These are phyloP conservation scores for Tetrapisispora phaffii DNA, from an alignment of 805 yeast species.

Conservation along the genomic window DNA sequence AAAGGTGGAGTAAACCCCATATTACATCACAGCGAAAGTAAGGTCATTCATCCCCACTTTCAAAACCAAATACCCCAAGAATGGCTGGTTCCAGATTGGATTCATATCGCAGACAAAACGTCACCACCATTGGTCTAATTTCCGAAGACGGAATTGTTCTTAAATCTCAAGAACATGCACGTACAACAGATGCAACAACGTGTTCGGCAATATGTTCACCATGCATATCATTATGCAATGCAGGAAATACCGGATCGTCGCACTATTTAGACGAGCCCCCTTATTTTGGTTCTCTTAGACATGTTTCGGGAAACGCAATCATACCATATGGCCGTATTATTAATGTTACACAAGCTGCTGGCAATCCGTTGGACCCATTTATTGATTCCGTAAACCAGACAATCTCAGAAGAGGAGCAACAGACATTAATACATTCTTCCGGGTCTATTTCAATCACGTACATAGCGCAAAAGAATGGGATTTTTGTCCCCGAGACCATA, in stretches of 20 bases:
- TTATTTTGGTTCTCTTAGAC: not conserved
- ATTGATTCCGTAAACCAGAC: not conserved
- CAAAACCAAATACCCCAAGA: too few species aligned
- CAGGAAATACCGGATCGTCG: not conserved
- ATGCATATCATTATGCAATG: constrained; percentile 3
- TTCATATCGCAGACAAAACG: not conserved
- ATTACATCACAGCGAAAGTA: too few species aligned
- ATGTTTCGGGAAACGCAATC: constrained; percentile 13
- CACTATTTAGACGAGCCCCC: not conserved
- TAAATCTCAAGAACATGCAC: constrained; percentile 19
- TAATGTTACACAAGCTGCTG: constrained; percentile 9
- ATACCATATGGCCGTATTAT: constrained; percentile 28
- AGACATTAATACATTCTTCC: not conserved
- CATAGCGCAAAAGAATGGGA: not conserved
- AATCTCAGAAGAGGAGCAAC: too few species aligned
- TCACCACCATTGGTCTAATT: not conserved
- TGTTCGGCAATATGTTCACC: too few species aligned
- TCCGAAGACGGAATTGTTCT: constrained; percentile 23
- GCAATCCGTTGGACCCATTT: not conserved
- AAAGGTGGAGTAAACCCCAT: too few species aligned
- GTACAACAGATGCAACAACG: constrained; percentile 3
- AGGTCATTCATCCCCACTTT: too few species aligned
- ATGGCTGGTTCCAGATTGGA: not conserved
- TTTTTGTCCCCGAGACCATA: not conserved
- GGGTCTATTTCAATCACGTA: not conserved